Conservation (phyloP, 1,284 basidiomycete species). For the Tilletia indica region DNA sequence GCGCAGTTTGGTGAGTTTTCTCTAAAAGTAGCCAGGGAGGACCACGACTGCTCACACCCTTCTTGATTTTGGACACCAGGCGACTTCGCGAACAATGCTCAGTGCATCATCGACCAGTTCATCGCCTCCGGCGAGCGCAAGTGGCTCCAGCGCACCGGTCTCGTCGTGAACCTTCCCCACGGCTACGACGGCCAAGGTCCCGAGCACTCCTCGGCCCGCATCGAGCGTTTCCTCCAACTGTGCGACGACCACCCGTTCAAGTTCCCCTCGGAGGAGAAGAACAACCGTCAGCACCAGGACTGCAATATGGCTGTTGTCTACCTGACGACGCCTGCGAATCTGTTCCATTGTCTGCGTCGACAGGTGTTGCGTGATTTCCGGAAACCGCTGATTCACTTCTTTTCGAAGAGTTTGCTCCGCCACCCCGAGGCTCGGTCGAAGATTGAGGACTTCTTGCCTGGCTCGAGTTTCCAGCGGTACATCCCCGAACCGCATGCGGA, state of each 20-base stretch:
- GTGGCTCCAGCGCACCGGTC: constrained; percentile 91
- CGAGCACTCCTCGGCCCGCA: constrained; percentile 92
- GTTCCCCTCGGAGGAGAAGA: constrained; percentile 83
- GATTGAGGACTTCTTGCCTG: constrained; percentile 81
- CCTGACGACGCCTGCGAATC: constrained; percentile 65
- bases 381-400: constrained; percentile 71
- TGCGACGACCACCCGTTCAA: constrained; percentile 94
- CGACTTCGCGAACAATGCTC: constrained; percentile 63
- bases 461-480: constrained; percentile 89
- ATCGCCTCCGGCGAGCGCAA: constrained; percentile 96
- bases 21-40: constrained; percentile 66
- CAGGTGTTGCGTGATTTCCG: constrained; percentile 56
- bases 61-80: no score
- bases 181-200: constrained; percentile 99
- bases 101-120: constrained; percentile 96
- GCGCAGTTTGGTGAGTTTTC: constrained; percentile 93
- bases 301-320: constrained; percentile 99
- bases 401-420: constrained; percentile 91
- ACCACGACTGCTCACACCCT: no score
- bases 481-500: constrained; percentile 76
- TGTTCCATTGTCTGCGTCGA: constrained; percentile 56
- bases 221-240: constrained; percentile 95
- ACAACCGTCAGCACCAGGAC: constrained; percentile 95
- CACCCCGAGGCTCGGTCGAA: constrained; percentile 86
- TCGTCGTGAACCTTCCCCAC: constrained; percentile 83